Conservation (phyloP, 805 yeast species). For the Ascoidea tarda region DNA sequence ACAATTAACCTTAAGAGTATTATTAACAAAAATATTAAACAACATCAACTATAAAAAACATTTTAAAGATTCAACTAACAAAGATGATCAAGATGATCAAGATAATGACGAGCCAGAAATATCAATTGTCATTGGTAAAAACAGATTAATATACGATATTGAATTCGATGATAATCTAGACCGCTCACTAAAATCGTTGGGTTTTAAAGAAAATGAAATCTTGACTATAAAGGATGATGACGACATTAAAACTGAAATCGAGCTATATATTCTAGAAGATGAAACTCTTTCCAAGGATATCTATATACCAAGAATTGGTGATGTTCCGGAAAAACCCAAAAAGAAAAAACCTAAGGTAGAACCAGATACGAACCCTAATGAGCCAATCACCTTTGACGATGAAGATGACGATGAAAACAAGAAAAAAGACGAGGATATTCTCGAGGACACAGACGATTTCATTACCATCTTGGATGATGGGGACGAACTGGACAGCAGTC, state of each 20-base stretch:
- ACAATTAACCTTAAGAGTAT: slow-evolving; percentile 25
- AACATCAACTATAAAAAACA: too few species aligned
- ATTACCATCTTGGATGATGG: too few species aligned
- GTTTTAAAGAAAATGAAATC: slow-evolving; percentile 45
- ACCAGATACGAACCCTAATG: too few species aligned
- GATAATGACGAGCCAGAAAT: slow-evolving; percentile 31
- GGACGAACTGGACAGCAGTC: too few species aligned
- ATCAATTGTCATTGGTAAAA: slow-evolving; percentile 42
- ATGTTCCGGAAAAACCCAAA: slow-evolving; percentile 12
- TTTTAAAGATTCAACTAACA: slow-evolving; percentile 34
- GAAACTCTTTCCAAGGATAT: slow-evolving; percentile 6
- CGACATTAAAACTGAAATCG: slow-evolving; percentile 48
- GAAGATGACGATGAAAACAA: too few species aligned
- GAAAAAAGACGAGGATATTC: too few species aligned
- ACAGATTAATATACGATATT: slow-evolving; percentile 60
- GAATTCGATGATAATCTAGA: slow-evolving; percentile 75
- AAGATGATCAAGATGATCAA: slow-evolving; percentile 38
- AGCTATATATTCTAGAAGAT: slow-evolving; percentile 33
- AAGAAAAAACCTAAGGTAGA: too few species aligned
- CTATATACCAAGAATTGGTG: slow-evolving; percentile 19
- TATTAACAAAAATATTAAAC: too few species aligned
- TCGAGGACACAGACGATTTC: too few species aligned
- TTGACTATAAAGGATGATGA: slow-evolving; percentile 71
- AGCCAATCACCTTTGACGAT: too few species aligned
- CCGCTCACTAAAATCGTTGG: slow-evolving; percentile 33